Evolutionary conservation across 2,329 filamentous ascomycete genomes (phyloP).

Genomic region (Gyromitra esculenta): DNA sequence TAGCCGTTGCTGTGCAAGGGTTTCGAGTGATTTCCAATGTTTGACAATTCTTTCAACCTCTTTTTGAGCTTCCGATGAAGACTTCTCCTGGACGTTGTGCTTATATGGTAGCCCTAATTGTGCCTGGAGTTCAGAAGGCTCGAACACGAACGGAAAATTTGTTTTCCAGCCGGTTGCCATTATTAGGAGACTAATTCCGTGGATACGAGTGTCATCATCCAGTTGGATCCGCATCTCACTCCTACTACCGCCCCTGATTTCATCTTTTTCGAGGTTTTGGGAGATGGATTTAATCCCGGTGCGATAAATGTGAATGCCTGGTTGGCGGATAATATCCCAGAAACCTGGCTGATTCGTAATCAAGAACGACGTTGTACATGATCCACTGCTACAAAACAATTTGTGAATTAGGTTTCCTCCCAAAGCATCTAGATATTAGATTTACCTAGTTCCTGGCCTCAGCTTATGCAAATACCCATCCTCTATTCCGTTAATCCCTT

Average conservation of each 20-base stretch:
- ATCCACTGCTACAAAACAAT: conserved; percentile 9
- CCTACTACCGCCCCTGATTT: background rate
- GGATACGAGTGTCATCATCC: background rate
- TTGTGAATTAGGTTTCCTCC: background rate
- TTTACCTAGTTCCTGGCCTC: background rate
- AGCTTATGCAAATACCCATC: background rate
- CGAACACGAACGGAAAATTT: conserved; percentile 10
- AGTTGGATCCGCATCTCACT: background rate
- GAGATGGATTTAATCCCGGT: background rate
- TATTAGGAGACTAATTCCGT: conserved; percentile 3
- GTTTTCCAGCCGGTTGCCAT: conserved; percentile 18
- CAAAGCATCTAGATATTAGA: background rate
- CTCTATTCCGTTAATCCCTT: background rate
- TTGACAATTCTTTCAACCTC: conserved; percentile 1
- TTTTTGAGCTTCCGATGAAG: background rate
- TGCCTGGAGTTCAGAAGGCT: background rate
- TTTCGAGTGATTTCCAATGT: conserved; percentile 6
- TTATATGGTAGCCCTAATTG: conserved; percentile 14
- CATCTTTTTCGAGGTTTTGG: background rate
- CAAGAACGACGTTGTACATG: conserved; percentile 17
- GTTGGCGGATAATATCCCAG: conserved; percentile 4
- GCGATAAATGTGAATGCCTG: conserved; percentile 17
- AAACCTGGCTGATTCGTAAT: conserved; percentile 22
- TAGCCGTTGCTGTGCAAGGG: background rate
- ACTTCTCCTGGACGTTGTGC: background rate